Percentiles rank a stretch among this genome's conserved stretches.
These are phyloP conservation scores for Pseudogymnoascus sp. DNA, from an alignment of 2,329 filamentous ascomycete species.

Conservation along the genomic window DNA sequence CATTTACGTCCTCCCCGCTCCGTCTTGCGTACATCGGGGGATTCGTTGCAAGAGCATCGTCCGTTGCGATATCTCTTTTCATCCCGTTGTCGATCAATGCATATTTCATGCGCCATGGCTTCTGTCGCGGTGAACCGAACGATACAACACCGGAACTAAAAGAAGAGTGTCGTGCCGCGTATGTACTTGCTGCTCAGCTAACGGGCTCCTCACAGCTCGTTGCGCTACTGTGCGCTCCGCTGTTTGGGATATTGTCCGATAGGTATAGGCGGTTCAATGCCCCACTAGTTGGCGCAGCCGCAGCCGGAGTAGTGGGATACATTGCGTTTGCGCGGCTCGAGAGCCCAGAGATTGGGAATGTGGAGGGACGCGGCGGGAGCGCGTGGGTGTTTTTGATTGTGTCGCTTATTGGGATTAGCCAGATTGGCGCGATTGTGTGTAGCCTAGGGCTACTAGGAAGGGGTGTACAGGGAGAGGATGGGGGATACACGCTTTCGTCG, in stretches of 20 bases:
- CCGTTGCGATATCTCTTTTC: slow-evolving; percentile 90
- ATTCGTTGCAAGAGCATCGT: slow-evolving; percentile 89
- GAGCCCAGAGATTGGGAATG: slow-evolving; percentile 64
- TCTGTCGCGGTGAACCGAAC: slow-evolving; percentile 60
- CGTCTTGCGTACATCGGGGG: slow-evolving; percentile 84
- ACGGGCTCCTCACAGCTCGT: slow-evolving; percentile 84
- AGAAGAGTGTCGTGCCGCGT: slow-evolving; percentile 75
- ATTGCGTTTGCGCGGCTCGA: slow-evolving; percentile 63
- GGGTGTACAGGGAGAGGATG: slow-evolving; percentile 55
- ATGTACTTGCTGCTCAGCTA: slow-evolving; percentile 76
- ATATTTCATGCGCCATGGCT: slow-evolving; percentile 74
- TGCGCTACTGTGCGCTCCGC: slow-evolving; percentile 73
- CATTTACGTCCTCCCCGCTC: slow-evolving; percentile 68
- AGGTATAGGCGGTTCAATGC: slow-evolving; percentile 58
- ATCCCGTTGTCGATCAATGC: slow-evolving; percentile 89
- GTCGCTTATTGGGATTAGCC: slow-evolving; percentile 76
- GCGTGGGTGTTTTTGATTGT: slow-evolving; percentile 67
- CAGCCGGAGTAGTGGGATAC: slow-evolving; percentile 73
- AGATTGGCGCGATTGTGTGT: slow-evolving; percentile 95
- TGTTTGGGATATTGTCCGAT: slow-evolving; percentile 81
- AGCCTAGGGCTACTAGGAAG: slow-evolving; percentile 80
- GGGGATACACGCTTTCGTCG: slow-evolving; percentile 26
- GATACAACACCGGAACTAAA: slow-evolving; percentile 68
- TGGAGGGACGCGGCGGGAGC: slow-evolving; percentile 57
- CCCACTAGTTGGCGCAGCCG: slow-evolving; percentile 63